Evolutionary conservation across 2,329 filamentous ascomycete genomes (phyloP), one percentile per base, ranked within the genome.

Genomic region (Fusarium nurragi): DNA sequence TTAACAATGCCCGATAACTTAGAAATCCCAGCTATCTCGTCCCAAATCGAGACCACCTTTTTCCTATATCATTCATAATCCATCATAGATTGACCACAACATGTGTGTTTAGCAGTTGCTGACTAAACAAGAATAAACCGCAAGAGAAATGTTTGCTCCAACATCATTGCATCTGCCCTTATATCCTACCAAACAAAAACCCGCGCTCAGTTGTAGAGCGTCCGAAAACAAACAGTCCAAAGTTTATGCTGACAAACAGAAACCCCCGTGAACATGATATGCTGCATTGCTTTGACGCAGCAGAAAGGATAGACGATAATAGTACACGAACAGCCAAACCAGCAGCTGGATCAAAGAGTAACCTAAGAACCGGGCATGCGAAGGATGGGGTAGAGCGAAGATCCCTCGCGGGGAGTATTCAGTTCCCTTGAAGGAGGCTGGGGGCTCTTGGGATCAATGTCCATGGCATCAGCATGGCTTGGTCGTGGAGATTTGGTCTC

Each of bases 331-430:
- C 63, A 70, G 47, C 60, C 41, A 63, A 47, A 41, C 53, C 49
- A 67, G 41, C 47, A 59, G 52, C 51, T 40, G 32, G 54, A 40
- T 37, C 46, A 56, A 19, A 12, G 30, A 40, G n/a, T 19, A 30
- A 34, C 45, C 58, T 68, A 77, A 55, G 73, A 69, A 44, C 76
- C 76, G 39, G 76, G 76, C 70, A 78, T 74, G 36, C 77, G 77
- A 36, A 80, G 74, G 55, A 79, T 74, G 21, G 78, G 78, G 56
- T 80, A 80, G 14, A 80, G 73, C 34, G 76, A 74, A 39, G 76
- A 73, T 18, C 71, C 74, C 60, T 77, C 76, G 40, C 69, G 64
- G 22, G 65, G 68, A 14, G 54, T 52, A 52, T 60, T 69, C 37
- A 68, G 56, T 36, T 75, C 71, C 47, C 63, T 64, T 14, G 59